Base-by-base conservation (phyloP, 176 grass and related monocot species). In the Hsuehochloa calcarea region DNA sequence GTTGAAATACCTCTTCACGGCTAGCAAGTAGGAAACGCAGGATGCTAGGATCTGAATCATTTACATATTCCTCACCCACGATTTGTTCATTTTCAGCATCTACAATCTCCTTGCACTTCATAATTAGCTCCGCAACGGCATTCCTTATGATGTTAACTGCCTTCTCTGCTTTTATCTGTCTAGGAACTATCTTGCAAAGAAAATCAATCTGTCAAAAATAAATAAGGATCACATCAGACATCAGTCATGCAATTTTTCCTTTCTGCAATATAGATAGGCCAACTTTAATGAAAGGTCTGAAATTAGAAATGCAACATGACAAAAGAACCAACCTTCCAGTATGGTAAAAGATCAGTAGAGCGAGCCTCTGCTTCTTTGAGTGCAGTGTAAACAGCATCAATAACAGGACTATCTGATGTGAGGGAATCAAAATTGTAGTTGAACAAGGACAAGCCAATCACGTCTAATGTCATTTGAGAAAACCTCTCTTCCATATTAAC, bases 361-460 rank as follows among this genome's bases (percentile, higher is more conserved):
- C 96, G 93, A 90, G 89, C 87, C 73, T 98, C 96, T 50, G 96
- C 90, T 81, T 98, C 96, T 84, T 95, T 98, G 22, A 98, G 83
- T 87, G 96, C 93, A 65, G 93, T 93, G 84, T 98, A 98, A 85
- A 95, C 96, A 82, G 93, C 91, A 80, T 95, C 91, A 41, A 98
- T 98, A 86, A 98, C 93, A 58, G 96, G 93, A 77, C 93, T 95
- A 72, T 98, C 96, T 29, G 93, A 89, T 23, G 96, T 87, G 26
- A 98, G 91, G 27, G 96, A 95, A 72, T 98, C 96, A 84, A 98
- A 98, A 87, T 98, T 95, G 87, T 95, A 95, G 88, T 98, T 98
- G 93, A 98, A 98, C 80, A 98, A 85, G 67, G 96, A 98, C 68
- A 98, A 75, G 40, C 96, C 96, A 82, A 98, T 98, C 77, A 89